Percentiles rank a stretch among this genome's conserved stretches.
Evolutionary conservation across 1,284 basidiomycete species (phyloP).

Genomic region (Afroboletus lepidellus): DNA sequence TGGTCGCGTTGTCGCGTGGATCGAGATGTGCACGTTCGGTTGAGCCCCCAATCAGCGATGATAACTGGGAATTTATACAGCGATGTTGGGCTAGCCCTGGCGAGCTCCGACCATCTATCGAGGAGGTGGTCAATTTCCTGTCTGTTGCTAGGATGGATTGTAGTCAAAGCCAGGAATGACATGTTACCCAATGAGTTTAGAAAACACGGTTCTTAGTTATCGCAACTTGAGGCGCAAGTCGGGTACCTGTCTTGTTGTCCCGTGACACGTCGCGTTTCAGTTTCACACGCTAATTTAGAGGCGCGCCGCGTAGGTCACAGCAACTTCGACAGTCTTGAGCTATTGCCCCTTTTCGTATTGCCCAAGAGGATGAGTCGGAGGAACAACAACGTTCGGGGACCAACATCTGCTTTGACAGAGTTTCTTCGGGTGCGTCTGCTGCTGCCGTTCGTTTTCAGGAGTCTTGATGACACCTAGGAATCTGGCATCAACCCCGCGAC

Average conservation of each 20-base stretch:
- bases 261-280: constrained; percentile 20
- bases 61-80: constrained; percentile 25
- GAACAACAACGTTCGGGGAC: constrained; percentile 77
- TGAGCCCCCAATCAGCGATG: constrained; percentile 11
- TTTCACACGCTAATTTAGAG: constrained; percentile 18
- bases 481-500: constrained; percentile 75
- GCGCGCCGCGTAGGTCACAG: constrained; percentile 5
- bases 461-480: constrained; percentile 46
- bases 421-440: constrained; percentile 71
- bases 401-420: constrained; percentile 89
- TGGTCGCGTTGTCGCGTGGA: constrained; percentile 22
- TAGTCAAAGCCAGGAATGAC: background rate
- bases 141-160: background rate
- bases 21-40: constrained; percentile 17
- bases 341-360: background rate
- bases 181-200: background rate
- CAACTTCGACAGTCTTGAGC: constrained; percentile 7
- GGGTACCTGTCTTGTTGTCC: constrained; percentile 1
- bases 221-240: background rate
- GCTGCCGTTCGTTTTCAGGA: background rate
- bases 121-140: constrained; percentile 21
- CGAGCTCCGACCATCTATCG: constrained; percentile 13
- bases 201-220: background rate
- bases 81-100: constrained; percentile 16
- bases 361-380: constrained; percentile 26